Evolutionary conservation across 176 grass and related monocot species (phyloP).

Genomic region (Sorghum bicolor): DNA sequence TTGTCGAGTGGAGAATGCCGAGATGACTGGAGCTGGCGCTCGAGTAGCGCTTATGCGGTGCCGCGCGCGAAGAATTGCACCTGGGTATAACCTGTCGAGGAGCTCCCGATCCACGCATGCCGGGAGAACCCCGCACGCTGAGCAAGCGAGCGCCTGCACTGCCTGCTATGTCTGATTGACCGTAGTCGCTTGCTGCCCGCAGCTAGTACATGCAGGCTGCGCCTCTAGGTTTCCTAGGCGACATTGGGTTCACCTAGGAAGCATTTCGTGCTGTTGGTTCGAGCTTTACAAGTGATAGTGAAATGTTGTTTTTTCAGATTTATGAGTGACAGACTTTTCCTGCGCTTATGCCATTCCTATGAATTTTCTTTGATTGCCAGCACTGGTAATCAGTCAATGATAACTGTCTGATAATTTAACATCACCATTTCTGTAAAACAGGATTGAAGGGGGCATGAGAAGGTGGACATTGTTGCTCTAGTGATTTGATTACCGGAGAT

Average conservation of each 20-base stretch:
- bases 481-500: slow-evolving; percentile 12
- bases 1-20: background rate
- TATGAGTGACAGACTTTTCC: background rate
- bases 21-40: background rate
- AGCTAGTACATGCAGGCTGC: background rate
- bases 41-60: background rate
- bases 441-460: slow-evolving; percentile 14
- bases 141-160: background rate
- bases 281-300: background rate
- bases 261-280: background rate
- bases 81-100: background rate
- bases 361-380: background rate
- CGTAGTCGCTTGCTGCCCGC: background rate
- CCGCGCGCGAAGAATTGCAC: background rate
- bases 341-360: background rate
- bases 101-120: background rate
- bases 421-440: background rate
- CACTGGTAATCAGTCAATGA: background rate
- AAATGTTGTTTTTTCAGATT: background rate
- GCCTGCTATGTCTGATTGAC: background rate
- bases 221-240: background rate
- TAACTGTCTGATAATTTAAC: background rate
- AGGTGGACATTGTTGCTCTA: background rate
- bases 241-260: background rate
- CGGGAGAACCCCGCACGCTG: background rate